Conservation (phyloP, 805 yeast species). For the Saccharomycopsis synnaedendra region DNA sequence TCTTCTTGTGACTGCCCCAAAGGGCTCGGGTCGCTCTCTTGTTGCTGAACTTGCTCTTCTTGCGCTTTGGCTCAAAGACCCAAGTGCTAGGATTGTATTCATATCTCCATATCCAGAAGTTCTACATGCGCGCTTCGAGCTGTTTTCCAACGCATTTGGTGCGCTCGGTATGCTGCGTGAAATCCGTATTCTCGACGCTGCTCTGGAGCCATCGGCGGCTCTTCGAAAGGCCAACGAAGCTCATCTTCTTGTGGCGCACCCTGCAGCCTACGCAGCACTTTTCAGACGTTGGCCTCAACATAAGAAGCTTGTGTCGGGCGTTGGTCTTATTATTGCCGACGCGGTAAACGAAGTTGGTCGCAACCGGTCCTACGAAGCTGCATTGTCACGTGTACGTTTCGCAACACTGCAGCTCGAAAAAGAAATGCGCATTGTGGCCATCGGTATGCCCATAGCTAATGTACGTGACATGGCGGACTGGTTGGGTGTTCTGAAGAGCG, state of each 20-base stretch:
- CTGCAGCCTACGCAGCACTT: slow-evolving; percentile 60
- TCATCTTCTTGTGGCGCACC: slow-evolving; percentile 69
- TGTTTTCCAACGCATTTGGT: no score
- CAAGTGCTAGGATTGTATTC: no score
- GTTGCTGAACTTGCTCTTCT: slow-evolving; percentile 66
- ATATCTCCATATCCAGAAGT: no score
- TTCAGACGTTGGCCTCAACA: slow-evolving; percentile 75
- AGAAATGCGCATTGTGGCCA: slow-evolving; percentile 50
- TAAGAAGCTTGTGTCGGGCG: slow-evolving; percentile 53
- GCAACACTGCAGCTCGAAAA: slow-evolving; percentile 56
- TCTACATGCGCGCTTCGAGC: no score
- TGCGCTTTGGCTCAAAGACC: slow-evolving; percentile 41
- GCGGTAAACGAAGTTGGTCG: slow-evolving; percentile 58
- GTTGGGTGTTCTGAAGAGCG: slow-evolving; percentile 58
- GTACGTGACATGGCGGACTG: slow-evolving; percentile 76
- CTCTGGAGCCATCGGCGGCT: slow-evolving; percentile 44
- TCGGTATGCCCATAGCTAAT: slow-evolving; percentile 60
- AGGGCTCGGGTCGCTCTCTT: slow-evolving; percentile 66
- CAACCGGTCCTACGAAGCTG: slow-evolving; percentile 51
- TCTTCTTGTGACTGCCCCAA: slow-evolving; percentile 57
- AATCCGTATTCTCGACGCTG: no score
- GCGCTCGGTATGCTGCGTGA: no score
- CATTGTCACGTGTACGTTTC: slow-evolving; percentile 60
- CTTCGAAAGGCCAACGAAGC: slow-evolving; percentile 41
- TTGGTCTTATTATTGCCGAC: slow-evolving; percentile 63